Evolutionary conservation across 2,329 filamentous ascomycete species (phyloP).

Genomic region (Sporothrix humicola): DNA sequence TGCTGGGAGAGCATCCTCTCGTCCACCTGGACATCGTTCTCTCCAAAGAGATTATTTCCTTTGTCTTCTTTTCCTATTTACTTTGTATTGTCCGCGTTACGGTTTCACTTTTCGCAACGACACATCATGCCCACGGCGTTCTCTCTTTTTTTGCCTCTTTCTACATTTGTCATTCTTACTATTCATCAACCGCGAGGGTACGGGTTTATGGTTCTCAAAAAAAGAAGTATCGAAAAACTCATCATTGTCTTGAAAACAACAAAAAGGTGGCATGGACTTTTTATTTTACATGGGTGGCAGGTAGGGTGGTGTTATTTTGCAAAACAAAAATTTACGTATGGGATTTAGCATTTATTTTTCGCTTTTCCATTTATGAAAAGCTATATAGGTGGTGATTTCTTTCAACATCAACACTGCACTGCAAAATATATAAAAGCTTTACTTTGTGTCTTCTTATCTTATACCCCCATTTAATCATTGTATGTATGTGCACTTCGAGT

Average conservation of each 20-base stretch:
- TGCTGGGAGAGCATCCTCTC: background rate
- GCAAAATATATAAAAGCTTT: too few relatives aligned
- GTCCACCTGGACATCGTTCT: background rate
- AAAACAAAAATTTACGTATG: background rate
- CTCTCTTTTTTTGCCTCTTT: too few relatives aligned
- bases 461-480: background rate
- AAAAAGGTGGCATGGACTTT: slow-evolving; percentile 13
- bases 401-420: background rate
- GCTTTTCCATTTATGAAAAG: background rate
- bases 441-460: too few relatives aligned
- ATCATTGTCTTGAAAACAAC: background rate
- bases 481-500: background rate
- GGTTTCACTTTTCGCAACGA: slow-evolving; percentile 15
- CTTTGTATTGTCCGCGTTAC: background rate
- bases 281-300: background rate
- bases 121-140: slow-evolving; percentile 15
- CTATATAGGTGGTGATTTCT: background rate
- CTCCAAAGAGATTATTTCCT: background rate
- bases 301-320: slow-evolving; percentile 23
- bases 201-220: slow-evolving; percentile 16
- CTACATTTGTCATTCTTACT: background rate
- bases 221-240: slow-evolving; percentile 6
- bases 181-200: background rate
- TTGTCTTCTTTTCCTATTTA: background rate
- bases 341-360: background rate